Percentiles rank a stretch among this genome's conserved stretches.
Evolutionary conservation across 495 filamentous ascomycete species (phyloP).

Genomic region (Aspergillus ellipticus): DNA sequence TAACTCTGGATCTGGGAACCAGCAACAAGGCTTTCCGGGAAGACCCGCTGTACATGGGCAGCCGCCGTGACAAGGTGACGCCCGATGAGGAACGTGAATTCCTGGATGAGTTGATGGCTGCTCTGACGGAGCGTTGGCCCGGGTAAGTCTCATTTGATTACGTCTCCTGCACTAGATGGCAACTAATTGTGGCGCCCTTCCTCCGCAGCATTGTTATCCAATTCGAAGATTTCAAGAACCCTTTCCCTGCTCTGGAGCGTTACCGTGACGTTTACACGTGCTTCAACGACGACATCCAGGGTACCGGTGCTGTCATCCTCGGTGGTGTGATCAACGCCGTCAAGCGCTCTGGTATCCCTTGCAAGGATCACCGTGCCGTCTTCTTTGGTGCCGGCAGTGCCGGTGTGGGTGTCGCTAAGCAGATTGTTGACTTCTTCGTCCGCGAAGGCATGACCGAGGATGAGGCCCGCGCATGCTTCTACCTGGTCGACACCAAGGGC

Average conservation of each 20-base stretch:
- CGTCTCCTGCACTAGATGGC: too few species aligned
- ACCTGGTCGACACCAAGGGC: constrained; percentile 95
- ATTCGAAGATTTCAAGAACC: constrained; percentile 98
- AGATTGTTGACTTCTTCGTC: constrained; percentile 94
- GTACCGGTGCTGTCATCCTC: constrained; percentile 92
- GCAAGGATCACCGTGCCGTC: constrained; percentile 88
- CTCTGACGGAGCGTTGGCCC: constrained; percentile 81
- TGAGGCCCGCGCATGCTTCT: constrained; percentile 87
- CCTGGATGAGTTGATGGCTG: constrained; percentile 95
- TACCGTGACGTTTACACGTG: constrained; percentile 85
- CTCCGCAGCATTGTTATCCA: constrained; percentile 79
- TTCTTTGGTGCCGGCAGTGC: constrained; percentile 96
- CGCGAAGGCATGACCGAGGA: constrained; percentile 90
- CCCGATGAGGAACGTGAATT: constrained; percentile 85
- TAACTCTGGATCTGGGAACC: constrained; percentile 89
- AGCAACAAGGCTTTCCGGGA: constrained; percentile 82
- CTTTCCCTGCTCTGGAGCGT: constrained; percentile 87
- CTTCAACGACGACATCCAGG: constrained; percentile 99
- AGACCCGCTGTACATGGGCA: constrained; percentile 93
- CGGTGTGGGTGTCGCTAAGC: constrained; percentile 94
- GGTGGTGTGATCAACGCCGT: constrained; percentile 94
- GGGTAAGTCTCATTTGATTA: constrained; percentile 44
- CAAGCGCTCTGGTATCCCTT: constrained; percentile 77
- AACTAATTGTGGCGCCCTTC: constrained; percentile 23
- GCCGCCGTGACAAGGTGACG: constrained; percentile 74